phyloP scores from a whole-genome alignment of 2,329 filamentous ascomycete species.

The Colletotrichum somersetense region DNA sequence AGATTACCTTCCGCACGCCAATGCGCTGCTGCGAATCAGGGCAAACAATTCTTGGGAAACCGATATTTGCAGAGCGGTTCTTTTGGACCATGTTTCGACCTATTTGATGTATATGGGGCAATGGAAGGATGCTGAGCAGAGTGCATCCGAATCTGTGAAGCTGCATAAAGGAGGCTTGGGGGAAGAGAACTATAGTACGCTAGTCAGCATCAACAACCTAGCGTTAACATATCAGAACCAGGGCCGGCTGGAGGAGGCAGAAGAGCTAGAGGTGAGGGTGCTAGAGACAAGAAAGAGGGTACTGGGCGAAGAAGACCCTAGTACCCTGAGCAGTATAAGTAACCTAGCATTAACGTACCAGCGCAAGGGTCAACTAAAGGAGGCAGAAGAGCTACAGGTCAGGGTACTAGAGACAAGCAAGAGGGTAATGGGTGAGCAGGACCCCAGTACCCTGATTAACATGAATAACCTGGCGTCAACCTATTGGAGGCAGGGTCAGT shows the following conservation, averaged over 20 bases:
- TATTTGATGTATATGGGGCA: background rate
- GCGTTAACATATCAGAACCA: background rate
- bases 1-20: background rate
- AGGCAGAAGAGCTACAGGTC: background rate
- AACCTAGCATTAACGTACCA: background rate
- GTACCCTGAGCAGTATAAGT: rapidly evolving
- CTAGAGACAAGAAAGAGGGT: background rate
- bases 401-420: background rate
- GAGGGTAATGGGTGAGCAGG: background rate
- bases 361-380: rapidly evolving
- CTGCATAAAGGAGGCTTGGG: background rate
- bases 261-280: background rate
- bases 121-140: background rate
- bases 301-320: background rate
- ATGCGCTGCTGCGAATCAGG: background rate
- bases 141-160: background rate
- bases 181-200: background rate
- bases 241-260: background rate
- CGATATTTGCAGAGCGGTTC: background rate
- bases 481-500: background rate
- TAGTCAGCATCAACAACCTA: background rate
- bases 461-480: background rate
- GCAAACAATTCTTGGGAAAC: background rate
- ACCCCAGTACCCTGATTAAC: background rate
- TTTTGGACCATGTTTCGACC: background rate